Base-by-base conservation (phyloP, 768 basidiomycete genomes). In the Rhodocollybia butyracea region DNA sequence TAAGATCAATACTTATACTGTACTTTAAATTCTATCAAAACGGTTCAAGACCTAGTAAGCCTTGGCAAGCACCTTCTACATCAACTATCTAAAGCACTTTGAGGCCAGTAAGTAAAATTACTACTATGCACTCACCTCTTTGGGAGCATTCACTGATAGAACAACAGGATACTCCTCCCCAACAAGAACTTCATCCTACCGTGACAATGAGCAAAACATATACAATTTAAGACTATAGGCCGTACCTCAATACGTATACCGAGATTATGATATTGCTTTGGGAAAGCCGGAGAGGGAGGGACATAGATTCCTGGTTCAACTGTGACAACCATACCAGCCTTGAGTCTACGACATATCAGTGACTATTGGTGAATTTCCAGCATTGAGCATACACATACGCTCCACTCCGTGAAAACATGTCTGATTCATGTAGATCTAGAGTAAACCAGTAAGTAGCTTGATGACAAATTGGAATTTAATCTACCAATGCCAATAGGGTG, bases 221-320 rank as follows among this genome's bases (percentile, higher is more conserved):
- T 64, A 39, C 56, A 42, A 26, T 55, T 40, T 8, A 46, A 41
- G 21, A 36, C 40, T 26, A 38, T 43, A 22, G 34, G 29, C 57
- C 60, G 38, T 55, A 87, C 90, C 79, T 96, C 96, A 63, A 99
- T 93, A 43, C 96, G 84, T 57, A 98, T 86, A 6, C 91, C 94
- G 27, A 97, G 81, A 59, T 93, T 89, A 61, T 96, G 94, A 70
- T 94, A 98, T 50, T 83, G 82, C 60, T 82, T 88, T 2, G 96
- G 97, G 68, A 91, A 98, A 42, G 82, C 74, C 2, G 84, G 64
- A 6, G 80, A 77, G 1, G 87, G 84, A 3, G 96, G 97, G 36
- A 99, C 91, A 65, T 97, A 98, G 30, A 96, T 79, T 1, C 91
- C 94, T 81, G 92, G 93, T 64, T 97, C 95, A 56, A 98, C 80